These are phyloP conservation scores for Elsinoe perseae DNA, from an alignment of 2,329 filamentous ascomycete species.

Conservation along the genomic window DNA sequence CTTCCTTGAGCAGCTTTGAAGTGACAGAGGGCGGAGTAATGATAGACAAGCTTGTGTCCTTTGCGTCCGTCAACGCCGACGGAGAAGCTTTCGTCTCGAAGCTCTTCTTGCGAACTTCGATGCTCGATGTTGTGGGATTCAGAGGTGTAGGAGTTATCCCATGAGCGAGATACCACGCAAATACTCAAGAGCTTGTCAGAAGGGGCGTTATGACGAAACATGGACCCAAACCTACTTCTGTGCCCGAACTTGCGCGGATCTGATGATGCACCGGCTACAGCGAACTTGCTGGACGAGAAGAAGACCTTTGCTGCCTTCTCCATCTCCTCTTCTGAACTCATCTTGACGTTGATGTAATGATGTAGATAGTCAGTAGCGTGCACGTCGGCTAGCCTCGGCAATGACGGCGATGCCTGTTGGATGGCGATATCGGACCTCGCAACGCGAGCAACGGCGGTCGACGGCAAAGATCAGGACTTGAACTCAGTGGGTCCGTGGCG, in stretches of 20 bases:
- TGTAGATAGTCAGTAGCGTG: not conserved
- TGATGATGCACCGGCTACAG: constrained; percentile 82
- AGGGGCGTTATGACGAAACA: not conserved
- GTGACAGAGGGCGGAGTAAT: constrained; percentile 81
- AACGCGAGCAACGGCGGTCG: not conserved
- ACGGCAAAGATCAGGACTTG: not conserved
- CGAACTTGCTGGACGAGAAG: constrained; percentile 71
- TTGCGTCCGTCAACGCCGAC: constrained; percentile 55
- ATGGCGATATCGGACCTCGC: constrained; percentile 8
- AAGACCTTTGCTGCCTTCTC: constrained; percentile 67
- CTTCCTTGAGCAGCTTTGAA: constrained; percentile 65
- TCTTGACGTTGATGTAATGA: not conserved
- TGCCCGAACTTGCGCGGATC: constrained; percentile 82
- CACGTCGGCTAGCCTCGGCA: constrained; percentile 9
- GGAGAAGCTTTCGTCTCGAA: constrained; percentile 61
- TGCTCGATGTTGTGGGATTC: constrained; percentile 62
- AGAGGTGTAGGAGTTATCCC: constrained; percentile 71
- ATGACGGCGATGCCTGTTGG: not conserved
- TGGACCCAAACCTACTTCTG: constrained; percentile 52
- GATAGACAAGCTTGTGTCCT: constrained; percentile 68
- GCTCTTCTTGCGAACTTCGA: constrained; percentile 53
- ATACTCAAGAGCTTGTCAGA: constrained; percentile 50
- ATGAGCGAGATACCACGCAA: constrained; percentile 79
- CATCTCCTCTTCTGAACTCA: constrained; percentile 36
- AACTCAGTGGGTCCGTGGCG: not conserved